Base-by-base conservation (phyloP, 2,329 filamentous ascomycete species). In the Diplodia sapinea region DNA sequence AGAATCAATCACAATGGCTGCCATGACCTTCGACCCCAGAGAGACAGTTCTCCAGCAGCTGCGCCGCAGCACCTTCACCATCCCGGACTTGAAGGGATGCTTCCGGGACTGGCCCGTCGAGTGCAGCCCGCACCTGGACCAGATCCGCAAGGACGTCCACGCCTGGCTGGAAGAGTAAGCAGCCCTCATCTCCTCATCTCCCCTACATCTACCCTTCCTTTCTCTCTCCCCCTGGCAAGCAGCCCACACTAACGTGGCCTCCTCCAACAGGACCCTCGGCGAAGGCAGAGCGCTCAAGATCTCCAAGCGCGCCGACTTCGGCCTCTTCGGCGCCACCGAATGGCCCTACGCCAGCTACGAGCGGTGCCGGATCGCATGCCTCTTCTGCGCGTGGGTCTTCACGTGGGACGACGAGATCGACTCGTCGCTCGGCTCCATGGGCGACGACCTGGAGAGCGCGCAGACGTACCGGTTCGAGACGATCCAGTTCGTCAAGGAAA, bases 391-490 rank as follows among this genome's bases (percentile, higher is more conserved):
- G 13, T 63, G 59, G 59, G 59, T 63, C 7, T 63, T 63, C 59
- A 63, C 59, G 3, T 63, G 59, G 59, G 59, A 63, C 31, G 59
- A 63, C 12, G 59, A 63, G 59, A 63, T 63, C 59, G 59, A 63
- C 59, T 51, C 59, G 4, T 63, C 59, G 5, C 59, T 63, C 2
- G 59, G 59, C 6, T 51, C 59, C 47, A 51, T 63, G 59, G 59
- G 59, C n/a, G 59, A 63, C 31, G 59, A 63, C 31, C 47, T 63
- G 31, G 59, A 63, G 47, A 51, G 43, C 47, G 59, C 59, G 7
- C 59, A 63, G 31, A 63, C 59, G 29, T 63, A 63, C 47, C 59
- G 59, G 12, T 63, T 51, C 31, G 59, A 63, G 9, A 63, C 59
- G 5, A 51, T 51, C 47, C 43, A 63, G 43, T 63, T 63, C 47